A percentile compares a stretch with the other conserved stretches of the same genome.
Conservation (phyloP, 805 yeast genomes). For the Saccharomyces jurei region DNA sequence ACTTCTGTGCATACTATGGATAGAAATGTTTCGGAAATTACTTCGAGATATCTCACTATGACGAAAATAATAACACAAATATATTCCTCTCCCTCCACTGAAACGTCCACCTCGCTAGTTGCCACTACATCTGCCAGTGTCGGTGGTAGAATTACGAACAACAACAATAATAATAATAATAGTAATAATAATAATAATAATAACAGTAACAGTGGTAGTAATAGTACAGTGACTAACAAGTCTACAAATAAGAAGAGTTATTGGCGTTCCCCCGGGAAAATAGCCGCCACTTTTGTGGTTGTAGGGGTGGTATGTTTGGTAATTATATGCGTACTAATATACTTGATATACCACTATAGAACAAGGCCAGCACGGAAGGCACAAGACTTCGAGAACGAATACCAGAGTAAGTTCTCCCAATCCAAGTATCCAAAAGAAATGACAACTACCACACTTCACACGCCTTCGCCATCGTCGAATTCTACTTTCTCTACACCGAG, state of each 20-base stretch:
- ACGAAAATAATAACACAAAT: background rate
- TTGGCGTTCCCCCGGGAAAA: conserved; percentile 64
- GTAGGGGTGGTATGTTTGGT: conserved; percentile 50
- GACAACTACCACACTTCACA: conserved; percentile 6
- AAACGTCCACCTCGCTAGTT: background rate
- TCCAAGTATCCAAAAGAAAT: background rate
- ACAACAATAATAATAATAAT: background rate
- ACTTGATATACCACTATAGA: conserved; percentile 6
- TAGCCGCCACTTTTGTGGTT: conserved; percentile 77
- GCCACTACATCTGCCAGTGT: background rate
- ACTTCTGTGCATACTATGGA: conserved; percentile 3
- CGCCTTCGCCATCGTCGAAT: conserved; percentile 3
- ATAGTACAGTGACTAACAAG: background rate
- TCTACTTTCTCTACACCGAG: conserved; percentile 8
- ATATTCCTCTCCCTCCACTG: background rate
- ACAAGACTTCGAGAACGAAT: conserved; percentile 21
- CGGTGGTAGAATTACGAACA: conserved; percentile 1
- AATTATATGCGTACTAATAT: background rate
- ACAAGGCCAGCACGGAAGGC: conserved; percentile 8
- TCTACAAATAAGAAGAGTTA: conserved; percentile 34
- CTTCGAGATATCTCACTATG: background rate
- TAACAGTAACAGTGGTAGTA: background rate
- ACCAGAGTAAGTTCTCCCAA: background rate
- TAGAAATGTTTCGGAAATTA: background rate
- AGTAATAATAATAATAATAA: background rate